Evolutionary conservation across 1,139 yeast species (phyloP).

Genomic region (Entelexis paramagnoliae): DNA sequence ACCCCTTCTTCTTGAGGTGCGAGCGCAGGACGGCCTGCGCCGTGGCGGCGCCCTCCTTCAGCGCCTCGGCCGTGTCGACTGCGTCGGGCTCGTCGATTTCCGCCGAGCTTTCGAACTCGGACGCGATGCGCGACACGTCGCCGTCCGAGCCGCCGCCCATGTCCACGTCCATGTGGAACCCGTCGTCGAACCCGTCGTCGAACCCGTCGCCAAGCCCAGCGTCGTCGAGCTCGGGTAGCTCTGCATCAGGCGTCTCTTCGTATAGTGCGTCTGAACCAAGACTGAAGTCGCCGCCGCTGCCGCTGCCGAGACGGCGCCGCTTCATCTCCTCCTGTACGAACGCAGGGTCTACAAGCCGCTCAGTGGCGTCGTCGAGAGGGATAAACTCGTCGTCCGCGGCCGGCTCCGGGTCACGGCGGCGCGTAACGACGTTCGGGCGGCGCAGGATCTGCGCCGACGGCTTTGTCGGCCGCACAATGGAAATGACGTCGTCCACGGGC

Average conservation of each 20-base stretch:
- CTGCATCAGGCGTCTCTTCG: neutral
- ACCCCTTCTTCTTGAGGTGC: constrained; percentile 8
- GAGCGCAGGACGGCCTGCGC: constrained; percentile 8
- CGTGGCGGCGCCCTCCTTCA: constrained; percentile 10
- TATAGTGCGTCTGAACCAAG: too few species aligned
- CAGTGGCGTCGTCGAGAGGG: constrained; percentile 16
- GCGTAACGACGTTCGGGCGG: neutral
- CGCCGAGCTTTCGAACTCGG: constrained; percentile 19
- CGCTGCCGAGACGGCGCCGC: constrained; percentile 22
- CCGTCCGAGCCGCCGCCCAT: neutral
- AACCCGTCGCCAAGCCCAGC: neutral
- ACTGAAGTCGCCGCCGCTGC: neutral
- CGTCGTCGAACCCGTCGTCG: neutral
- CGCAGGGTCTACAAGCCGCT: constrained; percentile 25
- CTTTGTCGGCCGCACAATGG: constrained; percentile 9
- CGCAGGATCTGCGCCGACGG: constrained; percentile 17
- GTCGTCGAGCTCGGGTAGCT: neutral
- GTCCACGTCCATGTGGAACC: neutral
- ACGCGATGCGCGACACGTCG: neutral
- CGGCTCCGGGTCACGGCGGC: neutral
- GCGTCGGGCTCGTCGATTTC: constrained; percentile 22
- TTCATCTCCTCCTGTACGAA: constrained; percentile 25
- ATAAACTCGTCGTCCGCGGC: neutral
- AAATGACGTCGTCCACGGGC: constrained; percentile 22
- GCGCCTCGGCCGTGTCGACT: constrained; percentile 24